Base-by-base conservation (phyloP, 805 yeast species). In the Crinitomyces ghanaensis region DNA sequence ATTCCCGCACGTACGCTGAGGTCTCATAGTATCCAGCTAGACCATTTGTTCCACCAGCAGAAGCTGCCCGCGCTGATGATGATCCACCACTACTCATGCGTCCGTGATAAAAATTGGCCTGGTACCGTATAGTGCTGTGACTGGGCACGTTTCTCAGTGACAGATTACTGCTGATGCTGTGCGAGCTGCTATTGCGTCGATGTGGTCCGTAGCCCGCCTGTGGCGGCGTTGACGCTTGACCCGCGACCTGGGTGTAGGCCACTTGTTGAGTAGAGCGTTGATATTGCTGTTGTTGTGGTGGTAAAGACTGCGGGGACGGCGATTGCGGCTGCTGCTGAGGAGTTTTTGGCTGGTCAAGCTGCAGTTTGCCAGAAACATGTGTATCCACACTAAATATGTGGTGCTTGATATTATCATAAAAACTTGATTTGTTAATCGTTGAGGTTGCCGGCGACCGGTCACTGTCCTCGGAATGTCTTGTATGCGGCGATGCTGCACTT, bases 11-110 rank as follows among this genome's bases (percentile, higher is more conserved):
- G 36, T 57, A 57, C 15, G 41, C 45, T 9, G 56, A 51, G 13
- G 54, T 52, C 4, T 42, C 40, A 18, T 59, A 58, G 7, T 53
- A 41, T 4, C 54, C 54, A 8, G 46, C 38, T n/a, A 37, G 41
- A 3, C 35, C 39, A 12, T 30, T 23, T 17, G 34, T 17, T n/a
- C n/a, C n/a, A n/a, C n/a, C n/a, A n/a, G 35, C 31, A 15, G 38
- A 30, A 19, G 30, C 35, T 9, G 38, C 29, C 6, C 34, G 28
- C 3, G 37, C 32, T 27, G 34, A 12, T 2, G 38, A 21, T 14
- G 29, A 19, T 16, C 34, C 27, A 3, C 39, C 41, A 11, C 33
- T 24, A 22, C 22, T 28, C 30, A 12, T 8, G 12, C n/a, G 34
- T 6, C 8, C 14, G 28, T 8, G 28, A 12, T 12, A 8, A 8